Percentiles rank a stretch among this genome's conserved stretches.
phyloP scores from a whole-genome alignment of 2,329 filamentous ascomycete species.

The Sporothrix pallida region DNA sequence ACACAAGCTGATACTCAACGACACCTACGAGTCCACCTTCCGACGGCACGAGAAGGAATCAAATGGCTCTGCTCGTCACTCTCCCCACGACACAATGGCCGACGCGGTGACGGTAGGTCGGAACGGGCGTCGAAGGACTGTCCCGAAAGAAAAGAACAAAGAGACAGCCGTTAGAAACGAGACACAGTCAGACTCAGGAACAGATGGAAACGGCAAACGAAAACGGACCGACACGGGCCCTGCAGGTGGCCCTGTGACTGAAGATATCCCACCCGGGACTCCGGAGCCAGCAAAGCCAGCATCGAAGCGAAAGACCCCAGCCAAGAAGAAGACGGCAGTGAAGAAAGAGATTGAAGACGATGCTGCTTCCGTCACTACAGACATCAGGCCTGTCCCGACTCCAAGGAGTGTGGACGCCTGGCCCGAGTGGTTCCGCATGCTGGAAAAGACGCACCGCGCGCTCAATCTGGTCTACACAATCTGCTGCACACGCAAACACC shows the following conservation, averaged over 20 bases:
- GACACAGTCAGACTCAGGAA: neutral
- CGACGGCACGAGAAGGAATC: neutral
- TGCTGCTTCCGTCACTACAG: neutral
- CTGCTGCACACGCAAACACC: conserved; percentile 88
- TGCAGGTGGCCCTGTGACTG: neutral
- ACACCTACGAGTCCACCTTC: neutral
- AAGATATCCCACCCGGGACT: neutral
- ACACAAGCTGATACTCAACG: neutral
- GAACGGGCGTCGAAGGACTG: neutral
- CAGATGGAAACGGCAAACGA: conserved; percentile 12
- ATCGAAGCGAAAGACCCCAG: neutral
- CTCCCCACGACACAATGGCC: conserved; percentile 18
- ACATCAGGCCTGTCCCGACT: neutral
- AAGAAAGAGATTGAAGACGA: conserved; percentile 8
- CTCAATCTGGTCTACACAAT: conserved; percentile 95
- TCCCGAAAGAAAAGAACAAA: neutral
- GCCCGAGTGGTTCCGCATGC: conserved; percentile 74
- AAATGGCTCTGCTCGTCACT: neutral
- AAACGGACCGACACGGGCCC: conserved; percentile 17
- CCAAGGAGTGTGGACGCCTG: conserved; percentile 55
- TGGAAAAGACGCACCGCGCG: conserved; percentile 80
- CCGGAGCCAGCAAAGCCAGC: neutral
- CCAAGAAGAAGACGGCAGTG: neutral
- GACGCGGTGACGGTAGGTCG: conserved; percentile 7
- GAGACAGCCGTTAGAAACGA: neutral